Evolutionary conservation across 805 yeast species (phyloP).

Genomic region (Candida vartiovaarae): DNA sequence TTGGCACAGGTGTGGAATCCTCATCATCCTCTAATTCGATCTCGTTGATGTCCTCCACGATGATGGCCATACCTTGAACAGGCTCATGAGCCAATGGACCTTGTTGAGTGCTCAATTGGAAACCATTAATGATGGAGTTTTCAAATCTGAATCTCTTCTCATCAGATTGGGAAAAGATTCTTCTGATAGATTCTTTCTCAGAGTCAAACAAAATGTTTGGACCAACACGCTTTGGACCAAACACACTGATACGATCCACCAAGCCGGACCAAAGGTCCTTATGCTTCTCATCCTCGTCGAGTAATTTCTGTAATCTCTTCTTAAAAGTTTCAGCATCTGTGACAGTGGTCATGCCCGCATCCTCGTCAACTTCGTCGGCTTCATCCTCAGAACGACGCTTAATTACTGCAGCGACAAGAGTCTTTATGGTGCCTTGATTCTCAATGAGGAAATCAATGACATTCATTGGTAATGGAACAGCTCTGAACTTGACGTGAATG

Average conservation of each 20-base stretch:
- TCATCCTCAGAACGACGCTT: constrained; percentile 10
- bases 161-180: constrained; percentile 22
- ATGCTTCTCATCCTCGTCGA: constrained; percentile 23
- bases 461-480: constrained; percentile 48
- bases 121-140: constrained; percentile 70
- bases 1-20: constrained; percentile 29
- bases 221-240: constrained; percentile 75
- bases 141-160: constrained; percentile 35
- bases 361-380: constrained; percentile 18
- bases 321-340: constrained; percentile 27
- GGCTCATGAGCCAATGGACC: constrained; percentile 92
- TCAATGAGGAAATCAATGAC: constrained; percentile 43
- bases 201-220: constrained; percentile 67
- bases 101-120: constrained; percentile 69
- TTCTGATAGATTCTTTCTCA: constrained; percentile 27
- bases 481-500: constrained; percentile 33
- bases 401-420: constrained; percentile 21
- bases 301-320: constrained; percentile 25
- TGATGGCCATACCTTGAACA: constrained; percentile 66
- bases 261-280: constrained; percentile 24
- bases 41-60: constrained; percentile 29
- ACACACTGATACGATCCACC: constrained; percentile 43
- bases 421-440: constrained; percentile 38
- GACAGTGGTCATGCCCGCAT: constrained; percentile 16
- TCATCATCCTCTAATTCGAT: constrained; percentile 26